Percentiles rank a stretch among this genome's conserved stretches.
Evolutionary conservation across 768 basidiomycete genomes (phyloP).

Genomic region (Suillus sp.): DNA sequence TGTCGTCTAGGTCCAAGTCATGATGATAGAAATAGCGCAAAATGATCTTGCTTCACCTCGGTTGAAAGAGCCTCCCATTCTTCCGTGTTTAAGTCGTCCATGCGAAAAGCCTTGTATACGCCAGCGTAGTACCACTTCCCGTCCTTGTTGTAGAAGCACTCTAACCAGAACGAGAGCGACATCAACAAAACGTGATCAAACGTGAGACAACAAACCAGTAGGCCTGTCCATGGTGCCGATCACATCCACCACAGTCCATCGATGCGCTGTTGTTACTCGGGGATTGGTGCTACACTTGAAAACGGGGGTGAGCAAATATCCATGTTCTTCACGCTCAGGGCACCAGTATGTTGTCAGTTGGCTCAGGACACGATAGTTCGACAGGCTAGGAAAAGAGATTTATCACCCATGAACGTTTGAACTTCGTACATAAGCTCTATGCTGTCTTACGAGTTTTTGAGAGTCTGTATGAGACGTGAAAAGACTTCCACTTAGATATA

Average conservation of each 20-base stretch:
- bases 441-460: conserved; percentile 55
- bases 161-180: conserved; percentile 36
- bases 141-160: conserved; percentile 82
- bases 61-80: conserved; percentile 70
- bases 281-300: conserved; percentile 84
- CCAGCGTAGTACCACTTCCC: conserved; percentile 86
- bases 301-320: conserved; percentile 69
- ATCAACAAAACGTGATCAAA: neutral
- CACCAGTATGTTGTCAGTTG: conserved; percentile 76
- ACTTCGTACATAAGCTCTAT: conserved; percentile 2
- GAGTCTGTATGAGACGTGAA: conserved; percentile 38
- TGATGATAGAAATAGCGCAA: conserved; percentile 1
- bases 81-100: conserved; percentile 63
- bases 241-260: conserved; percentile 70
- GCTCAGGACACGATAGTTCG: conserved; percentile 68
- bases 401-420: conserved; percentile 9
- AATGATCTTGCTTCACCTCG: conserved; percentile 48
- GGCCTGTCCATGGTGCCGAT: conserved; percentile 58
- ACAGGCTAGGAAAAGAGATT: conserved; percentile 44
- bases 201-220: conserved; percentile 48
- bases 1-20: conserved; percentile 48
- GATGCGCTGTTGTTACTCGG: conserved; percentile 72
- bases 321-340: conserved; percentile 80
- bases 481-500: neutral
- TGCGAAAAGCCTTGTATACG: conserved; percentile 65